Evolutionary conservation across 768 basidiomycete genomes (phyloP).

Genomic region (Mycena indigotica): DNA sequence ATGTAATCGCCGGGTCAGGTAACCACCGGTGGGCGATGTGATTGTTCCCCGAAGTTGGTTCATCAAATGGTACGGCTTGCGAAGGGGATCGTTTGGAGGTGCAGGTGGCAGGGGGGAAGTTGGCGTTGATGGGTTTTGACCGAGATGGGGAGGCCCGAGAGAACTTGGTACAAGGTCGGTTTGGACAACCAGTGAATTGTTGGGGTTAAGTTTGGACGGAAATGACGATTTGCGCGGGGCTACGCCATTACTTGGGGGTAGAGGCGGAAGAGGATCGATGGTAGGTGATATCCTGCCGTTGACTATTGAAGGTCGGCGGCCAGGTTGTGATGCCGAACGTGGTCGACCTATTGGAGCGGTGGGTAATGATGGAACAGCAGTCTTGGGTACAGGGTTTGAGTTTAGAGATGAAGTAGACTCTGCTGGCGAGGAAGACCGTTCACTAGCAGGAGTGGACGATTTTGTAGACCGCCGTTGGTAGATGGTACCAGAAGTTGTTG

Average conservation of each 20-base stretch:
- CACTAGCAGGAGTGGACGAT: slow-evolving; percentile 60
- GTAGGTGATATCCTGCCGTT: slow-evolving; percentile 53
- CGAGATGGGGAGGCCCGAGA: slow-evolving; percentile 49
- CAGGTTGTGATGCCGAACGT: slow-evolving; percentile 79
- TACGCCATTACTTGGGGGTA: slow-evolving; percentile 39
- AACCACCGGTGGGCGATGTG: slow-evolving; percentile 79
- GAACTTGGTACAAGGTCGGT: slow-evolving; percentile 47
- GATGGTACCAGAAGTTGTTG: slow-evolving; percentile 66
- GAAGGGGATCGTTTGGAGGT: slow-evolving; percentile 70
- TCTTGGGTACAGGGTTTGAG: slow-evolving; percentile 39
- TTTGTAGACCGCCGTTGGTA: slow-evolving; percentile 63
- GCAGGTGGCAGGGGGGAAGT: slow-evolving; percentile 75
- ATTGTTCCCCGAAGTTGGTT: slow-evolving; percentile 76
- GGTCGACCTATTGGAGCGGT: slow-evolving; percentile 46
- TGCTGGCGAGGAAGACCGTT: slow-evolving; percentile 54
- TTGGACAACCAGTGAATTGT: slow-evolving; percentile 50
- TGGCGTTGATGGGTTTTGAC: slow-evolving; percentile 71
- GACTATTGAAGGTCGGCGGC: slow-evolving; percentile 62
- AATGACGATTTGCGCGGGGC: slow-evolving; percentile 60
- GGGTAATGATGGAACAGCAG: slow-evolving; percentile 44
- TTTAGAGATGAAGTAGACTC: slow-evolving; percentile 48
- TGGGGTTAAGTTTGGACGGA: slow-evolving; percentile 59
- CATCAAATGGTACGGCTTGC: slow-evolving; percentile 94
- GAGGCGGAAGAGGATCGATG: slow-evolving; percentile 55
- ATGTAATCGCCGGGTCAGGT: slow-evolving; percentile 82